Evolutionary conservation across 2,329 filamentous ascomycete genomes (phyloP), one percentile per base, ranked within the genome.

Genomic region (Cladophialophora carrionii): DNA sequence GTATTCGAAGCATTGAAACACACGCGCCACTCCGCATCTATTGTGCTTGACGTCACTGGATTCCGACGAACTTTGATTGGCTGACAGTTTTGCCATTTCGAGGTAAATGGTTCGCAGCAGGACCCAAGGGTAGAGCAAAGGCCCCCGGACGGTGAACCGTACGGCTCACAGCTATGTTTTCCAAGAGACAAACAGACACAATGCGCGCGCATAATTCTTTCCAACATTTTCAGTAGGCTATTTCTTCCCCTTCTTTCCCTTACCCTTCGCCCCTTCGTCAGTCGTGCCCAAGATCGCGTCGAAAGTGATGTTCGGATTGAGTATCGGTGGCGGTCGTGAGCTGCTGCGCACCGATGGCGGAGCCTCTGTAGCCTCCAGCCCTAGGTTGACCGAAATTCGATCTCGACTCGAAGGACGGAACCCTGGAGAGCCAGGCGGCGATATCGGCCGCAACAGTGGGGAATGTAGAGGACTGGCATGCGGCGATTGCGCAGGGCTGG

Each of bases 281-380:
- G n/a, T 72, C 72, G 22, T 75, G 63, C 75, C 77, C 57, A 82
- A 70, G 61, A 82, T 82, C 57, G 80, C 77, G 65, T 82, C 80
- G 67, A 82, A 82, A 59, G 79, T 82, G 74, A 81, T 78, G 58
- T 78, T 78, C 9, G 80, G 80, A 66, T 82, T 81, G 68, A 79
- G 75, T 7, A 29, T 20, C 57, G 76, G 78, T 9, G 76, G 71
- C 1, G 78, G 76, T n/a, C 78, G 73, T 24, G 75, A 69, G 4
- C 14, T 52, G 4, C 26, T 48, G 32, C 76, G 75, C 17, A 77
- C 75, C 32, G 79, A 76, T 46, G 78, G 73, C 9, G 79, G 78
- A 6, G 75, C 74, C 56, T 80, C 77, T 6, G 80, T 68, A 1
- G 79, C 79, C 69, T 82, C 80, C 7, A 82, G 71, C 24, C 79